Evolutionary conservation across 441 rosid genomes (phyloP), one percentile per base, ranked within the genome.

Genomic region (Populus tomentosa): DNA sequence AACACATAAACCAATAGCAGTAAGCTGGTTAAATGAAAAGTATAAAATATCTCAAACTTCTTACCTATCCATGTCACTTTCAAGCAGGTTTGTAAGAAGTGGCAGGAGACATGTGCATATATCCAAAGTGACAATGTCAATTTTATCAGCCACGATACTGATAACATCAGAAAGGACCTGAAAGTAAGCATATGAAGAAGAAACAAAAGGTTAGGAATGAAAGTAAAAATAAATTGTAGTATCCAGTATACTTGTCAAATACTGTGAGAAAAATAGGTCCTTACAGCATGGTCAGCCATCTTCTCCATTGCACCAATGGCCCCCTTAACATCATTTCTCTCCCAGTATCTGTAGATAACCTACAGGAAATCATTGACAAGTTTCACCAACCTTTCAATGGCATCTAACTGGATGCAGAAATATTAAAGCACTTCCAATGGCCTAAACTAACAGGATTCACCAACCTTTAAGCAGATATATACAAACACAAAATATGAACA

Each of bases 261-360:
- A 71, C 7, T 3, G 14, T 18, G n/a, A 73, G 20, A 1, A 62
- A 62, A 72, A 63, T 75, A 73, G 21, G 38, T 67, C 63, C 95
- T 85, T 88, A 94, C 99, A 83, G 91, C 88, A 85, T 92, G 82
- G 85, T 96, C 98, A 78, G 97, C 96, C 98, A 96, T 94, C 88
- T 91, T 96, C 84, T 93, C 98, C 87, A 93, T 85, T 59, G 90
- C 89, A 30, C 32, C 32, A 30, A 30, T 30, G 32, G 4, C 32
- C 32, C 32, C 32, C 32, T 30, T 30, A 30, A 81, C 72, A 82
- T 93, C 97, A 78, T 87, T 88, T 81, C 98, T 89, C 83, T 88
- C 93, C 99, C 99, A 94, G 81, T 85, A 90, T 86, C 95, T 89
- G 78, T 86, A 88, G 77, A 97, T 94, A 63, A 82, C 95, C 99